These are phyloP conservation scores for Brachypodium distachyon DNA, from an alignment of 202 grass and related monocot genomes.

Conservation along the genomic window DNA sequence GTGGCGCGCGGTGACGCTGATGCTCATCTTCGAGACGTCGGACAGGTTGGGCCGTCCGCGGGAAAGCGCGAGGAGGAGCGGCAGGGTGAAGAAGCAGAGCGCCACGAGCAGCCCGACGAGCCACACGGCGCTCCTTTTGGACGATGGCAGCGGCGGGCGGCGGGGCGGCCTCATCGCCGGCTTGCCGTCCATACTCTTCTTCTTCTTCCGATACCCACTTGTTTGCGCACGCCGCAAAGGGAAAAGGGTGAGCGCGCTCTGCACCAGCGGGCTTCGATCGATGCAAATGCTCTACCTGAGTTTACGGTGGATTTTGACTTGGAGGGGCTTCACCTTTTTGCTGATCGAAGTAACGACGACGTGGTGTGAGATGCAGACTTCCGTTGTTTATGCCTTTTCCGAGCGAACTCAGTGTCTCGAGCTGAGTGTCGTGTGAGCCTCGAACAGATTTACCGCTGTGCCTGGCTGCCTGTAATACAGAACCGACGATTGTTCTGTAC, in stretches of 20 bases:
- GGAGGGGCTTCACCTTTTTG: background rate
- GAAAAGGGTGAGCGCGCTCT: too few relatives aligned
- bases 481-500: too few relatives aligned
- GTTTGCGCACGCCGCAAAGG: too few relatives aligned
- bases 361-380: constrained; percentile 28
- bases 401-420: background rate
- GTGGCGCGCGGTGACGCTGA: constrained; percentile 1
- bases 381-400: background rate
- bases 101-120: constrained; percentile 15
- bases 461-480: too few relatives aligned
- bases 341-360: constrained; percentile 16
- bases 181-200: background rate
- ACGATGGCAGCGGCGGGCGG: background rate
- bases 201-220: too few relatives aligned
- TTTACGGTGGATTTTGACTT: background rate
- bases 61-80: constrained; percentile 35
- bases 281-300: background rate
- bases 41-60: background rate
- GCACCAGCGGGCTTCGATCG: background rate
- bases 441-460: too few relatives aligned
- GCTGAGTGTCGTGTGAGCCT: background rate
- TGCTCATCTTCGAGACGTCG: constrained; percentile 27
- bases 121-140: background rate
- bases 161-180: background rate
- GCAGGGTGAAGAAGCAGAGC: constrained; percentile 39